Base-by-base conservation (phyloP, 352 stramenopile genomes). In the Phytophthora sp. region DNA sequence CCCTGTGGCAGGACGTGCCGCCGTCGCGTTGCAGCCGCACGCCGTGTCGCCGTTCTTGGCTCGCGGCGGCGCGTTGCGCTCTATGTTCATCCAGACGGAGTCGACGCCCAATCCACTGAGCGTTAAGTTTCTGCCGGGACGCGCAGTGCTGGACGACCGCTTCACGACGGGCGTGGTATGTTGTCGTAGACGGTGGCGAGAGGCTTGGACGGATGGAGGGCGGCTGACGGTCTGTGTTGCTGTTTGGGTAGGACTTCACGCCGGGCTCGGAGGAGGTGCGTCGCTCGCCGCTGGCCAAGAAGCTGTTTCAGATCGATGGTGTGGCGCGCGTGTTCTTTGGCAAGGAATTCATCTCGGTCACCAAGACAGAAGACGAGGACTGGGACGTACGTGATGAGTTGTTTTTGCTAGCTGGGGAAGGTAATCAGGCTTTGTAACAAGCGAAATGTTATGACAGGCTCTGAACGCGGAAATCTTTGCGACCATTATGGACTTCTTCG, bases 41-140 rank as follows among this genome's bases (percentile, higher is more conserved):
- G 18, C 44, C 6, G 2, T 11, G 30, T 80, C 73, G 50, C 69
- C 73, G 13, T 81, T 81, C 47, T 21, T 64, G 35, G 62, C 45
- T 44, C 62, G 54, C 50, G 23, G 57, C 7, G 85, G 85, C 60
- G 69, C 91, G 31, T 33, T 83, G 63, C 73, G 94, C 77, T 77
- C 94, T 64, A 95, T 99, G 69, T 99, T 99, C 82, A 99, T 99
- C 74, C 94, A 99, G 84, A 99, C 97, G 35, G 96, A 98, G 73
- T 74, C 90, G 31, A 99, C 98, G 46, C 98, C 98, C 3, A 99
- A 99, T 81, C 97, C 98, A 44, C 90, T 97, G 74, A 98, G 88
- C 63, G 78, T 99, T 69, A 99, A 99, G 81, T 99, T 99, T 73
- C 70, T 99, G 20, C 97, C 98, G 5, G 93, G 92, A 23, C 81